Base-by-base conservation (phyloP, 768 basidiomycete genomes). In the Tulasnella sp. region DNA sequence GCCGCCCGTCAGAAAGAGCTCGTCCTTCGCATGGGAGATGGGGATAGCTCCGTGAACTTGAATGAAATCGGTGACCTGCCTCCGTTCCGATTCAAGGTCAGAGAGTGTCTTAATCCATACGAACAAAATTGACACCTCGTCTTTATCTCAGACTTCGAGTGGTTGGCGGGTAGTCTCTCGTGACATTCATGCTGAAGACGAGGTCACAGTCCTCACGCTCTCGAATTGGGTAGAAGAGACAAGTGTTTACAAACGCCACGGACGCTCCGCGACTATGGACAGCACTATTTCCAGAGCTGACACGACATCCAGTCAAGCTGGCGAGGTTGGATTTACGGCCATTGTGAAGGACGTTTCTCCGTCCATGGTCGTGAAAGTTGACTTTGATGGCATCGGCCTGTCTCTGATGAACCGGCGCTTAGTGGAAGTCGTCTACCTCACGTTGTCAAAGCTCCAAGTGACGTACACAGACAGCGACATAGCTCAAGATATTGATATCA, bases 1-100 rank as follows among this genome's bases (percentile, higher is more conserved):
- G 93, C 95, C 2, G 90, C 91, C 0, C 85, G 85, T 67, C 90
- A 92, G 79, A 99, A 97, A 84, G 90, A 89, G 78, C 85, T 99
- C 34, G 82, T 89, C 42, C 85, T 99, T 29, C 82, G 82, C 12
- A 86, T 90, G 70, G 90, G 90, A 58, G 87, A 87, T 31, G 83
- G 88, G 73, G 88, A 87, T 14, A 88, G 93, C 37, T 82, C 86
- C 29, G 85, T 99, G 71, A 97, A 99, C 81, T 91, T 97, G 77
- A 91, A 97, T 90, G 97, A 98, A 82, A 99, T 99, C 29, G 97
- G 97, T 36, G 88, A 92, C 79, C 87, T 97, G 7, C 83, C 93
- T 15, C 97, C 97, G 1, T 96, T 96, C 86, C 93, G 89, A 82
- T 93, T 97, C 81, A 84, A 85, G 67, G 93, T 94, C 84, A 37